Base-by-base conservation (phyloP, 768 basidiomycete species). In the Hydnomerulius pinastri region DNA sequence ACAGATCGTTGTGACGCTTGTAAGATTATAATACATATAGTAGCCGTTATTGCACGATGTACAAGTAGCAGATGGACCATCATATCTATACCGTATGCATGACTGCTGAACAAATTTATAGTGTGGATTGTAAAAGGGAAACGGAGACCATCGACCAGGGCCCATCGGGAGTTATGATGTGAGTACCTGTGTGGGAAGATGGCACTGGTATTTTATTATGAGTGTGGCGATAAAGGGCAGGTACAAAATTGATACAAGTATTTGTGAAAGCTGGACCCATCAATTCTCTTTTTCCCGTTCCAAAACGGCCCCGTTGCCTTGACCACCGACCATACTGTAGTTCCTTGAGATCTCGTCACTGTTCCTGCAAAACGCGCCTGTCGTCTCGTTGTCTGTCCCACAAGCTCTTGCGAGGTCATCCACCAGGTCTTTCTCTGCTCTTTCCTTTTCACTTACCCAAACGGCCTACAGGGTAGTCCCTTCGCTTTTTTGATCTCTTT, bases 221-320 rank as follows among this genome's bases (percentile, higher is more conserved):
- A 20, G 8, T n/a, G 43, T 40, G 50, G 50, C 50, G 50, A 45
- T 51, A 51, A 51, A 32, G 43, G 35, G 50, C 35, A 24, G 24
- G 30, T 27, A 27, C 45, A 38, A 37, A 36, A n/a, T 35, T 24
- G 23, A 39, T 38, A 17, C 3, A 35, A 35, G 33, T 35, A n/a
- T n/a, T n/a, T n/a, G n/a, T n/a, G n/a, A n/a, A n/a, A n/a, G n/a
- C n/a, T n/a, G n/a, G n/a, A n/a, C n/a, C n/a, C n/a, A n/a, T n/a
- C n/a, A n/a, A n/a, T n/a, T n/a, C n/a, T 17, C n/a, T n/a, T 10
- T n/a, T 33, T n/a, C 8, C 33, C 15, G 15, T 33, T 33, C 33
- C 33, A 29, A 36, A 60, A 72, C 62, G 66, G 63, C 53, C 40
- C 53, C 57, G 77, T 78, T 78, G 77, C 76, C 77, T 77, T 79